Conservation (phyloP, 176 grass and related monocot genomes). For the Phragmites australis region DNA sequence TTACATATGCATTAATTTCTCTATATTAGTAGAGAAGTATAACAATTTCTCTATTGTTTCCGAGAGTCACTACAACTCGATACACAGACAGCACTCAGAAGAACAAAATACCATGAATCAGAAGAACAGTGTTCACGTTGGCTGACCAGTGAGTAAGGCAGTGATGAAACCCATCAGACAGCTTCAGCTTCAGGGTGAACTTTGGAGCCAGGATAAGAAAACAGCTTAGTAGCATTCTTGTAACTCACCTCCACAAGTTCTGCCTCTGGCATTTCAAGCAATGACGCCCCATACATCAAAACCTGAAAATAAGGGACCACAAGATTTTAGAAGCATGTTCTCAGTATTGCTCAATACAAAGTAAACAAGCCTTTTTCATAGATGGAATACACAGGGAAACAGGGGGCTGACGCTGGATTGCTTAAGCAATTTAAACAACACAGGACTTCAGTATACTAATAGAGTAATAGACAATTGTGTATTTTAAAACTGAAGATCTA, state of each 20-base stretch:
- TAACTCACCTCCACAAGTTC: constrained; percentile 73
- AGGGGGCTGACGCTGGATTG: no score
- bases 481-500: no score
- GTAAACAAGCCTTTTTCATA: no score
- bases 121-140: constrained; percentile 24
- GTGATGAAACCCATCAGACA: background rate
- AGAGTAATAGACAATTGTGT: no score
- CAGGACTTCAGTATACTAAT: no score
- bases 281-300: constrained; percentile 59
- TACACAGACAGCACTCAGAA: constrained; percentile 2
- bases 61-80: background rate
- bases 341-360: background rate
- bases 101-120: background rate
- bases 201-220: constrained; percentile 92
- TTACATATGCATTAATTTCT: background rate
- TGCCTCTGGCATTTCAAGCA: constrained; percentile 75
- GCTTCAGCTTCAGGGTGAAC: constrained; percentile 41
- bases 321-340: background rate
- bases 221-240: constrained; percentile 71
- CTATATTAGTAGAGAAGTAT: background rate
- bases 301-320: constrained; percentile 42
- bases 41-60: background rate
- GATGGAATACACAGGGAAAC: no score
- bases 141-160: background rate
- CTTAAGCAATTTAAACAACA: no score